phyloP scores from a whole-genome alignment of 2,329 filamentous ascomycete species.

The Claviceps sorghi region DNA sequence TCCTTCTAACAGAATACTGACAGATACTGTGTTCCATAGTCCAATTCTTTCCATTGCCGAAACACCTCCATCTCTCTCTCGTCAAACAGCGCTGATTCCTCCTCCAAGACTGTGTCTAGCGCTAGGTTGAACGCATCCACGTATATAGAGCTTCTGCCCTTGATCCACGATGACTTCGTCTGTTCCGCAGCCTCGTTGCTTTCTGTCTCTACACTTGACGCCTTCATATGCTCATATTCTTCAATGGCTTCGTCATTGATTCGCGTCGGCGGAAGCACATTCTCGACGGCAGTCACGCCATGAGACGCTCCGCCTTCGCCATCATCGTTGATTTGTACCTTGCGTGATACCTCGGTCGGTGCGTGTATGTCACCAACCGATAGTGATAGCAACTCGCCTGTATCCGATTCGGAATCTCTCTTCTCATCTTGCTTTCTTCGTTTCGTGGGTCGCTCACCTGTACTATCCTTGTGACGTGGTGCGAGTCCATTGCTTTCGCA shows the following conservation, averaged over 20 bases:
- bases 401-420: constrained; percentile 11
- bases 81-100: constrained; percentile 80
- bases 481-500: background rate
- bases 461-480: constrained; percentile 1
- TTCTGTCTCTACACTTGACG: constrained; percentile 26
- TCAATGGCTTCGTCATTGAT: constrained; percentile 59
- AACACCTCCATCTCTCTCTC: constrained; percentile 67
- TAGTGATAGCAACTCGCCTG: constrained; percentile 9
- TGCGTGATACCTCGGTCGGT: background rate
- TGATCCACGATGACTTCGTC: constrained; percentile 40
- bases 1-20: constrained; percentile 31
- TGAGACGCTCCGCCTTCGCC: constrained; percentile 7
- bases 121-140: constrained; percentile 95
- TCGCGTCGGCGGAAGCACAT: constrained; percentile 51
- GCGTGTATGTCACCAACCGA: constrained; percentile 7
- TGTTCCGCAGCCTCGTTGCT: constrained; percentile 27
- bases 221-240: constrained; percentile 59
- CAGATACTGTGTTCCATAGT: constrained; percentile 84
- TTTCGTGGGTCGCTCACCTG: constrained; percentile 16
- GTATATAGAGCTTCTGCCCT: constrained; percentile 78
- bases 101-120: constrained; percentile 73
- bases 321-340: background rate
- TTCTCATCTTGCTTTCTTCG: constrained; percentile 16
- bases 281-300: constrained; percentile 21
- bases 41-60: constrained; percentile 53